Percentiles rank a stretch among this genome's conserved stretches.
phyloP scores from a whole-genome alignment of 2,329 filamentous ascomycete genomes.

The Tolypocladium paradoxum region DNA sequence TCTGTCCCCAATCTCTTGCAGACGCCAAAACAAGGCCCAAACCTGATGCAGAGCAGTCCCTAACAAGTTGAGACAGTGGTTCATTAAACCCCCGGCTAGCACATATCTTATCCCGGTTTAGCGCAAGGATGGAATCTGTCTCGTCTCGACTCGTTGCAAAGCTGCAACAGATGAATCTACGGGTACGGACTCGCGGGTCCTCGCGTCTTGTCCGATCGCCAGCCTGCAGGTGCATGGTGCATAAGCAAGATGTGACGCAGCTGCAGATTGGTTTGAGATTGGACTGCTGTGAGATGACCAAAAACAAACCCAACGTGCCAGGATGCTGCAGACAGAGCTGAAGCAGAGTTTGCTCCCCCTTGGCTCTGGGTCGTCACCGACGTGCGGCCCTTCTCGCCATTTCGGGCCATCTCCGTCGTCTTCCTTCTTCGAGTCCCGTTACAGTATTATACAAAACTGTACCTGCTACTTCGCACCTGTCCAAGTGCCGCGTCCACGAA shows the following conservation, averaged over 20 bases:
- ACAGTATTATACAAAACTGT: background rate
- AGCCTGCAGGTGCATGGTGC: conserved; percentile 4
- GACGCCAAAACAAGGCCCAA: background rate
- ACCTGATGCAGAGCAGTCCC: background rate
- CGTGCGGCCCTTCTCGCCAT: background rate
- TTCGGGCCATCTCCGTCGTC: too few species aligned
- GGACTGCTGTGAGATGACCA: background rate
- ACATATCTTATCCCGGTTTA: background rate
- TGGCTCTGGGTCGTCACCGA: background rate
- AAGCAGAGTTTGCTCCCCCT: background rate
- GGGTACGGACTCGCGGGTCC: background rate
- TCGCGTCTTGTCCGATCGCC: background rate
- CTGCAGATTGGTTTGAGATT: conserved; percentile 4
- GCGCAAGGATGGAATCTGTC: background rate
- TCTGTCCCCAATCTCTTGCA: background rate
- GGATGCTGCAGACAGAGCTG: background rate
- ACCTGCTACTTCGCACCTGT: background rate
- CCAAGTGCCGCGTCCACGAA: background rate
- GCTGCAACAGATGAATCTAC: background rate
- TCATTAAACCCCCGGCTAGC: background rate
- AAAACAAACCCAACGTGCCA: background rate
- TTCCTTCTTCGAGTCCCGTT: background rate
- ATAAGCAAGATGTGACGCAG: conserved; percentile 6
- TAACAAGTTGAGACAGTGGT: background rate
- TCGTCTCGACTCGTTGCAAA: background rate